Base-by-base conservation (phyloP, 306 rosid genomes). In the Cucumis cinereus region DNA sequence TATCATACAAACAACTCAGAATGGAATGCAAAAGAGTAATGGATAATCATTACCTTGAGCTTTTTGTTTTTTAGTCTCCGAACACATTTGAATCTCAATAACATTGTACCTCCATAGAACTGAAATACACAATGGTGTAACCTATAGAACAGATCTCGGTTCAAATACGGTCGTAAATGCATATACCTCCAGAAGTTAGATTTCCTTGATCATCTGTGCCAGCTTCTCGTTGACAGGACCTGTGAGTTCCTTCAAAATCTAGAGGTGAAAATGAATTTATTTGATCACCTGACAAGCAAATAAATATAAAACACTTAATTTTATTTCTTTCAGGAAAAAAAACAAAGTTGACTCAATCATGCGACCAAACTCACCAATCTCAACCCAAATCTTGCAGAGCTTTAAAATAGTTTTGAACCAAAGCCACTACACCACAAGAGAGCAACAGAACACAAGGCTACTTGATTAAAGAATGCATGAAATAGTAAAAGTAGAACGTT, bases 311-410 rank as follows among this genome's bases (percentile, higher is more conserved):
- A 72, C 49, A 22, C 22, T 30, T 17, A 49, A 62, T 6, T 10
- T 2, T 28, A 28, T 63, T 1, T 40, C 40, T 59, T 19, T 52
- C 55, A 72, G 16, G 33, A 60, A 55, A 47, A 10, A 58, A 24
- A 12, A 67, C 10, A 17, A 62, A 67, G 24, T 43, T 81, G 90
- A 97, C 97, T 94, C 90, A 82, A 84, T 94, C 97, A 94, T 92
- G 36, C 96, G 89, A 70, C 96, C 97, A 86, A 90, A 90, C 82
- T 94, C 97, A 77, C 99, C 94, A 87, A 89, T 90, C 80, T 94
- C 99, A 84, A 94, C 89, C 88, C 96, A 91, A 36, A 94, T 94
- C 84, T 94, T 94, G 87, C 99, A 94, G 75, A 94, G 99, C 89
- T 94, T 92, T 77, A 94, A 90, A 85, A 90, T 94, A 59, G 97